Conservation (phyloP, 768 basidiomycete species). For the Galerina marginata region DNA sequence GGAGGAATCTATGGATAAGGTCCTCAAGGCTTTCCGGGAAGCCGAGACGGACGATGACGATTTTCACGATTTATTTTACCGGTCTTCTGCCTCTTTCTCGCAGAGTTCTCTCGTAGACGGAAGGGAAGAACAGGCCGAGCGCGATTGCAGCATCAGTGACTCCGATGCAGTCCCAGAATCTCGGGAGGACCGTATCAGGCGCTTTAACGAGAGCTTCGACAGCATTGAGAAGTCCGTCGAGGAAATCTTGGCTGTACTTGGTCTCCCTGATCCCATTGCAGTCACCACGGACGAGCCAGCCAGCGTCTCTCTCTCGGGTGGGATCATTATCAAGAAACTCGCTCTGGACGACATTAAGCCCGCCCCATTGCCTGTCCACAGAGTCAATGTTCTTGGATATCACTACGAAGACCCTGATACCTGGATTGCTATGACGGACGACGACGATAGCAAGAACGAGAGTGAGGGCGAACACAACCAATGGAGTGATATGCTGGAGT, state of each 20-base stretch:
- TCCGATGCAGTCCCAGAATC: not conserved
- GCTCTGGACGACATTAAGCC: not conserved
- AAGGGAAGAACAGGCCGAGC: not conserved
- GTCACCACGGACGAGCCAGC: slow-evolving; percentile 6
- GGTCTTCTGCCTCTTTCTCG: slow-evolving; percentile 12
- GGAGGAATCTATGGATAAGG: slow-evolving; percentile 8
- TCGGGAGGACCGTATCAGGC: not conserved
- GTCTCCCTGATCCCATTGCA: slow-evolving; percentile 7
- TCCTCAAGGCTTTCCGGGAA: slow-evolving; percentile 16
- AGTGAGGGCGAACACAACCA: slow-evolving; percentile 9
- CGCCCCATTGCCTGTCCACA: not conserved
- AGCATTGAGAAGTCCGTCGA: slow-evolving; percentile 13
- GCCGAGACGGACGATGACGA: slow-evolving; percentile 16
- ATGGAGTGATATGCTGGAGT: slow-evolving; percentile 14
- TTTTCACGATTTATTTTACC: slow-evolving; percentile 17
- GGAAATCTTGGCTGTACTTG: slow-evolving; percentile 9
- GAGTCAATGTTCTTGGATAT: not conserved
- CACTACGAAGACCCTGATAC: not conserved
- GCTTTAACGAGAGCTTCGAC: slow-evolving; percentile 11
- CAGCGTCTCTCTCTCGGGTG: not conserved
- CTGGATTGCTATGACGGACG: not conserved
- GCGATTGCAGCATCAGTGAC: not conserved
- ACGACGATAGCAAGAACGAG: not conserved
- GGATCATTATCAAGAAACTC: not conserved
- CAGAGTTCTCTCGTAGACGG: slow-evolving; percentile 6